Percentiles rank a stretch among this genome's conserved stretches.
Evolutionary conservation across 2,329 filamentous ascomycete species (phyloP).

Genomic region (Neofusicoccum umdonicola): DNA sequence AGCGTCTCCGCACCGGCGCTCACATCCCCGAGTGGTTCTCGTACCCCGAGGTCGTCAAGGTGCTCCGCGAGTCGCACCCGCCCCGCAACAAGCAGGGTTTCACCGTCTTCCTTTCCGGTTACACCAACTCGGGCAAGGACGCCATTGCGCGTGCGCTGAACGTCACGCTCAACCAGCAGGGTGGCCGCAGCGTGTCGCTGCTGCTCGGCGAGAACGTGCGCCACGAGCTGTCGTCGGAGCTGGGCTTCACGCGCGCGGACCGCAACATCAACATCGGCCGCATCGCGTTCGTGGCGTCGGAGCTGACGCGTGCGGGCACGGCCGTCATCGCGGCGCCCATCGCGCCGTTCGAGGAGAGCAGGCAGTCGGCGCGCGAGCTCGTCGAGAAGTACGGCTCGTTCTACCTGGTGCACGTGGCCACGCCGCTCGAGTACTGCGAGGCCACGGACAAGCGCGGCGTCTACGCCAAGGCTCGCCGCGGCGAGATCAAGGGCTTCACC

Average conservation of each 20-base stretch:
- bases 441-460: slow-evolving; percentile 92
- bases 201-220: slow-evolving; percentile 95
- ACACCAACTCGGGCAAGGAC: slow-evolving; percentile 96
- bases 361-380: slow-evolving; percentile 75
- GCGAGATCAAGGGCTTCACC: slow-evolving; percentile 97
- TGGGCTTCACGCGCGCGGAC: slow-evolving; percentile 91
- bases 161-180: slow-evolving; percentile 96
- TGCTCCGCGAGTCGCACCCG: slow-evolving; percentile 94
- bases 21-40: slow-evolving; percentile 99
- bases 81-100: slow-evolving; percentile 90
- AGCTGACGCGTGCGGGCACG: slow-evolving; percentile 88
- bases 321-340: slow-evolving; percentile 97
- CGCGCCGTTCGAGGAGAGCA: slow-evolving; percentile 80
- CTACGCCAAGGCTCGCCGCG: slow-evolving; percentile 77
- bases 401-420: slow-evolving; percentile 93
- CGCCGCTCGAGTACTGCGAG: slow-evolving; percentile 87
- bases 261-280: slow-evolving; percentile 92
- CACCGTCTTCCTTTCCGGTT: slow-evolving; percentile 96
- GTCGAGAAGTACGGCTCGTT: slow-evolving; percentile 88
- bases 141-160: slow-evolving; percentile 93
- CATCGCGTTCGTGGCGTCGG: slow-evolving; percentile 92
- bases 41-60: slow-evolving; percentile 96
- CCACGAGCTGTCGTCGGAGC: slow-evolving; percentile 86
- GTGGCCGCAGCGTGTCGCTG: slow-evolving; percentile 89
- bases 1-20: slow-evolving; percentile 83